phyloP scores from a whole-genome alignment of 345 rosid species.

The Citrus australasica region DNA sequence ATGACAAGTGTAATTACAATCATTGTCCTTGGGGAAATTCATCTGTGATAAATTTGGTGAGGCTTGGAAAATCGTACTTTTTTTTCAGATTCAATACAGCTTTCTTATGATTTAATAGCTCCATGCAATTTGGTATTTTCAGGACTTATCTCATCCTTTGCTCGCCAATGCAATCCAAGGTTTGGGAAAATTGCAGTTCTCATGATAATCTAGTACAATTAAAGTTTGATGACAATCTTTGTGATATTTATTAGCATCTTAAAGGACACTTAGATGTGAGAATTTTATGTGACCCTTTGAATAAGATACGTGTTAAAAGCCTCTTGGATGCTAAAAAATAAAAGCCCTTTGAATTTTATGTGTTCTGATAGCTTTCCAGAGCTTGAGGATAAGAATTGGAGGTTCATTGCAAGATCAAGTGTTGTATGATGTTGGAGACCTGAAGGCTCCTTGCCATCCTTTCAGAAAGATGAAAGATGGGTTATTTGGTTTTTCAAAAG shows the following conservation, averaged over 20 bases:
- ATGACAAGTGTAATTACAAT: slow-evolving; percentile 87
- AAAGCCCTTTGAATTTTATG: too few species aligned
- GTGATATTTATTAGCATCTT: not conserved
- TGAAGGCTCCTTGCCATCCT: slow-evolving; percentile 66
- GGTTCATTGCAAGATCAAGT: slow-evolving; percentile 98
- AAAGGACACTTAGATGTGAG: not conserved
- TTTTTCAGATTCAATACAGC: not conserved
- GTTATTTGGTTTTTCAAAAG: slow-evolving; percentile 86
- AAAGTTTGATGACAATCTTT: slow-evolving; percentile 3
- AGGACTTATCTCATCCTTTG: slow-evolving; percentile 81
- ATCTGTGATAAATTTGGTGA: slow-evolving; percentile 77
- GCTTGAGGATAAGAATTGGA: slow-evolving; percentile 85
- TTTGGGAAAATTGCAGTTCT: not conserved
- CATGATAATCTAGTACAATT: not conserved
- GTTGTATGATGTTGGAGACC: slow-evolving; percentile 58
- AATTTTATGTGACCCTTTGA: slow-evolving; percentile 2
- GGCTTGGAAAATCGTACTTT: not conserved
- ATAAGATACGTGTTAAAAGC: not conserved
- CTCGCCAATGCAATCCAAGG: slow-evolving; percentile 83
- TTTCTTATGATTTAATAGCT: slow-evolving; percentile 1
- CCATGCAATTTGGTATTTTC: slow-evolving; percentile 21
- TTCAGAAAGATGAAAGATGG: slow-evolving; percentile 57
- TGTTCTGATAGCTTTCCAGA: slow-evolving; percentile 53
- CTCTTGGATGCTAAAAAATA: too few species aligned
- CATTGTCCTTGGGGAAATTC: slow-evolving; percentile 93